Conservation (phyloP, 169 alveolate species). For the Cryptosporidium ryanae region DNA sequence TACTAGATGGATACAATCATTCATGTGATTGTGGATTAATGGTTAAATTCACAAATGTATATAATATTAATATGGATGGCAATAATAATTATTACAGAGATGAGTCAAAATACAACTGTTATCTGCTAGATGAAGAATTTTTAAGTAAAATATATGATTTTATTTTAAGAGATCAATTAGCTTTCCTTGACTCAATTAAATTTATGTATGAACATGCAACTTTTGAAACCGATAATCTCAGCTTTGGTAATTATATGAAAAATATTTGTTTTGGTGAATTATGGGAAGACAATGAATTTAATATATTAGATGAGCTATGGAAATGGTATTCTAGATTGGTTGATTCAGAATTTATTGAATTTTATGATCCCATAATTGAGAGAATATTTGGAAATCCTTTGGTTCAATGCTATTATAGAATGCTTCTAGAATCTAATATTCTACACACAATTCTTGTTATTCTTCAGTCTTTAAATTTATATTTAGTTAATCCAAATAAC, state of each 20-base stretch:
- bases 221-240: constrained; percentile 8
- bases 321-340: constrained; percentile 47
- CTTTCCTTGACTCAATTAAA: constrained; percentile 30
- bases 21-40: constrained; percentile 28
- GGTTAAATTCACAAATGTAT: constrained; percentile 33
- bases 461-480: constrained; percentile 32
- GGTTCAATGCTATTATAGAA: constrained; percentile 44
- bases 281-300: constrained; percentile 17
- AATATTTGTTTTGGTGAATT: constrained; percentile 35
- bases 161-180: constrained; percentile 41
- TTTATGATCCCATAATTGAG: constrained; percentile 26
- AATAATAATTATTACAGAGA: neutral
- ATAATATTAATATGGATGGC: constrained; percentile 3
- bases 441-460: constrained; percentile 43
- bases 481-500: neutral
- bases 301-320: constrained; percentile 54
- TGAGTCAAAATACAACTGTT: constrained; percentile 1
- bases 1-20: constrained; percentile 41
- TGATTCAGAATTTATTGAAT: constrained; percentile 15
- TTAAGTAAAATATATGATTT: constrained; percentile 56
- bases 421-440: constrained; percentile 41
- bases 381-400: constrained; percentile 48
- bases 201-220: constrained; percentile 66
- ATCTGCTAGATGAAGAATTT: constrained; percentile 16
- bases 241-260: constrained; percentile 8